A percentile compares a stretch with the other conserved stretches of the same genome.
These are phyloP conservation scores for Jaapia argillacea DNA, from an alignment of 768 basidiomycete genomes.

Conservation along the genomic window DNA sequence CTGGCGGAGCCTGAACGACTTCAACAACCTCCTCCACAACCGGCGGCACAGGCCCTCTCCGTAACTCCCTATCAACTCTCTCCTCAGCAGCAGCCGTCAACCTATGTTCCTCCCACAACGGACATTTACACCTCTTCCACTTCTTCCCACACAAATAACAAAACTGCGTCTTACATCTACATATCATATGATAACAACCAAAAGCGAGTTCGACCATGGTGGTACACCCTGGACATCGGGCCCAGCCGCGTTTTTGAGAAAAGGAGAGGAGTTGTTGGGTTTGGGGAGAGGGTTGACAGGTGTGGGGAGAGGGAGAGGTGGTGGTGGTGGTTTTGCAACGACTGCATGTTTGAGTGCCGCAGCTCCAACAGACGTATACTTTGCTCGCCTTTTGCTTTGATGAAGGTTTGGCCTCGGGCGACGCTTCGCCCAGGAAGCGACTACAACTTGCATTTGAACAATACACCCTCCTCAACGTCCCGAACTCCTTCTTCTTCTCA, in stretches of 20 bases:
- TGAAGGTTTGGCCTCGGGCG: neutral
- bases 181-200: conserved; percentile 33
- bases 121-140: conserved; percentile 17
- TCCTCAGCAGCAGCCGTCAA: neutral
- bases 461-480: neutral
- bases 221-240: conserved; percentile 28
- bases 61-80: neutral
- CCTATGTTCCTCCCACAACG: conserved; percentile 3
- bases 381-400: too few species aligned
- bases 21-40: conserved; percentile 30
- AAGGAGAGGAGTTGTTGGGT: conserved; percentile 19
- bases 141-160: conserved; percentile 32
- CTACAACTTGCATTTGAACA: neutral
- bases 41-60: too few species aligned
- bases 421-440: neutral
- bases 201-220: conserved; percentile 26
- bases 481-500: neutral
- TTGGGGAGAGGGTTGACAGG: conserved; percentile 8
- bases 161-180: conserved; percentile 27
- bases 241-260: conserved; percentile 20
- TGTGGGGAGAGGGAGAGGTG: neutral
- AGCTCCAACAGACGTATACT: too few species aligned
- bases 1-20: conserved; percentile 34
- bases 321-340: conserved; percentile 7
- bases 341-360: conserved; percentile 8